Percentiles rank a stretch among this genome's conserved stretches.
These are phyloP conservation scores for Triticum urartu DNA, from an alignment of 176 grass and related monocot genomes.

Conservation along the genomic window DNA sequence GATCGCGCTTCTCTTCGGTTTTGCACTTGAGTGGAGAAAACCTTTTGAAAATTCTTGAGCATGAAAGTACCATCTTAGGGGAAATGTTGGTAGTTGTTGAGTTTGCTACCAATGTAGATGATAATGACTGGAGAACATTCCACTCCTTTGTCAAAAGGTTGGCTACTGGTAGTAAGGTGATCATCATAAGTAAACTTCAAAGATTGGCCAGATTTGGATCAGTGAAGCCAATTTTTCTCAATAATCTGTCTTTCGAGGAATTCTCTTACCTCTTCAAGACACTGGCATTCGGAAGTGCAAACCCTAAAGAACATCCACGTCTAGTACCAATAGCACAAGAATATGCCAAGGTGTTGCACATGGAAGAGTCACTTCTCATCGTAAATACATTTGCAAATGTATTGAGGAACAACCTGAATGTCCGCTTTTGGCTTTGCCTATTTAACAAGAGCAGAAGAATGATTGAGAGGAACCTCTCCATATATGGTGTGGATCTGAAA, in stretches of 20 bases:
- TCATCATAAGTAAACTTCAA: background rate
- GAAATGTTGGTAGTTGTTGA: background rate
- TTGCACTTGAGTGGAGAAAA: background rate
- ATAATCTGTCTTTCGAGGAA: background rate
- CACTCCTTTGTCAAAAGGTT: background rate
- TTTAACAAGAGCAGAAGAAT: background rate
- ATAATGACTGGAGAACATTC: background rate
- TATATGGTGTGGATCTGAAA: background rate
- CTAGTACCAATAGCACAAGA: background rate
- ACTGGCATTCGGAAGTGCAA: background rate
- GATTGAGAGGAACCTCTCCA: background rate
- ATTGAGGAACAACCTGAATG: slow-evolving; percentile 4
- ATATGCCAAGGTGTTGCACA: background rate
- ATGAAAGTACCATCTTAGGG: background rate
- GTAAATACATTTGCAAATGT: slow-evolving; percentile 6
- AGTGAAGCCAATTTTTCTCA: background rate
- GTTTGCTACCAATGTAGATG: background rate
- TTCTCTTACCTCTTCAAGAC: slow-evolving; percentile 5
- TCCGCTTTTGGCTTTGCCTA: slow-evolving; percentile 13
- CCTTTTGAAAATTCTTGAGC: background rate
- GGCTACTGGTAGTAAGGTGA: background rate
- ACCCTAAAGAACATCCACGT: background rate
- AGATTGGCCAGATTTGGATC: background rate
- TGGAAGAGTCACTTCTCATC: background rate
- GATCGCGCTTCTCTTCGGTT: background rate